Evolutionary conservation across 345 rosid species (phyloP), one percentile per base, ranked within the genome.

Genomic region (Brassica nigra): DNA sequence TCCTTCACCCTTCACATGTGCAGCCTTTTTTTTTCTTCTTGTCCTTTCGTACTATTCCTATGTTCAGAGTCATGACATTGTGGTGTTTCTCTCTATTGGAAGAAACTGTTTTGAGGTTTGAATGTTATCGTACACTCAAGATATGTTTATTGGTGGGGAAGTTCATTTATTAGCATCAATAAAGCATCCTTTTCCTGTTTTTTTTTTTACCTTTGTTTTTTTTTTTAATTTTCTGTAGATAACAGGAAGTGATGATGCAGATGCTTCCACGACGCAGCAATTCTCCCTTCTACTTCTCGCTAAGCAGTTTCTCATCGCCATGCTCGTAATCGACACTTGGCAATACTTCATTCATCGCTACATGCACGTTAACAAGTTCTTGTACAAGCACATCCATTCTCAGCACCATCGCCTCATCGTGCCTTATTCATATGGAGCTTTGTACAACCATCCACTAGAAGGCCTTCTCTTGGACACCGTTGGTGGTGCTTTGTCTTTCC

Each of bases 401-500:
- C 82, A 75, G 2, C 95, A 89, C 66, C 92, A 87, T 68, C 88
- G 89, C 57, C 91, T 89, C 34, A 81, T 89, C 29, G 89, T 86
- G 36, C 90, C 93, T 5, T 87, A 87, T 65, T 70, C 91, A 12
- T 91, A 83, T 63, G 97, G 97, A 30, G 94, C 94, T 39, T 76
- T 91, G 3, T 88, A 88, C 83, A 87, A 86, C 82, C 92, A 90
- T 70, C 92, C 94, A 0, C 3, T 87, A 44, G 94, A 91, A 83
- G 91, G 90, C 42, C 90, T 90, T 54, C 88, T 91, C 28, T 82
- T 85, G 36, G 94, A 91, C 85, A 90, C 92, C 6, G 49, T 92
- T 18, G 97, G 97, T 6, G 97, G 97, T 33, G 90, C 97, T 3
- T 55, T 92, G 68, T 89, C 97, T 76, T 88, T 90, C 85, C 91